Base-by-base conservation (phyloP, 1,139 yeast genomes). In the Zygosaccharomyces pseudobailii region DNA sequence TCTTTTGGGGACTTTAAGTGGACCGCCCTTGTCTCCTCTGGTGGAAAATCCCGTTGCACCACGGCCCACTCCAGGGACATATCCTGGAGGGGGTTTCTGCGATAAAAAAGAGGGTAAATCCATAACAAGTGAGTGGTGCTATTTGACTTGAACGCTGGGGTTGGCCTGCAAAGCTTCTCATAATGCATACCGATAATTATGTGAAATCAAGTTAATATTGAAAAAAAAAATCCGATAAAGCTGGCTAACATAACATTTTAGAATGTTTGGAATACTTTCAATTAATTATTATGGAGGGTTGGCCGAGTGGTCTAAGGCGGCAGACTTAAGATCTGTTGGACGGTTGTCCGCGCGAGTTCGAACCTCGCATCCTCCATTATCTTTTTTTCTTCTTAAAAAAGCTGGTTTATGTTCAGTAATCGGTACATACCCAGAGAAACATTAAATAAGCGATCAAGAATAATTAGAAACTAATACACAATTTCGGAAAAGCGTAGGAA, bases 21-120 rank as follows among this genome's bases (percentile, higher is more conserved):
- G 50, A 10, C 47, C 46, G n/a, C 36, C 32, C 35, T 84, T 69
- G 55, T 85, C 95, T 2, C 92, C 86, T 50, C 88, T 77, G 0
- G 96, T 87, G 0, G 92, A 81, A 65, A 90, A 90, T 1, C 97
- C 97, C 0, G 87, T 79, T 1, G 97, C 98, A 17, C 98, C 98
- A 62, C 98, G 74, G 0, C 97, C 98, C 6, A 89, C 70, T 28
- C 98, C 98, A 1, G 97, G 86, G 34, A 89, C 78, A 63, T 92
- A 92, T 5, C 95, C 95, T 3, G 84, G 79, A 0, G 98, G 98
- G 0, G 97, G 84, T 53, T 84, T 82, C 70, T 86, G 89, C 59
- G 85, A 90, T 47, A 92, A 73, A 66, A 92, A 92, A n/a, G 56
- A 54, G 48, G 58, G 58, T 41, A 58, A 50, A 23, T 57, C 57